Conservation (phyloP, 1,284 basidiomycete genomes). For the Tausonia pullulans region DNA sequence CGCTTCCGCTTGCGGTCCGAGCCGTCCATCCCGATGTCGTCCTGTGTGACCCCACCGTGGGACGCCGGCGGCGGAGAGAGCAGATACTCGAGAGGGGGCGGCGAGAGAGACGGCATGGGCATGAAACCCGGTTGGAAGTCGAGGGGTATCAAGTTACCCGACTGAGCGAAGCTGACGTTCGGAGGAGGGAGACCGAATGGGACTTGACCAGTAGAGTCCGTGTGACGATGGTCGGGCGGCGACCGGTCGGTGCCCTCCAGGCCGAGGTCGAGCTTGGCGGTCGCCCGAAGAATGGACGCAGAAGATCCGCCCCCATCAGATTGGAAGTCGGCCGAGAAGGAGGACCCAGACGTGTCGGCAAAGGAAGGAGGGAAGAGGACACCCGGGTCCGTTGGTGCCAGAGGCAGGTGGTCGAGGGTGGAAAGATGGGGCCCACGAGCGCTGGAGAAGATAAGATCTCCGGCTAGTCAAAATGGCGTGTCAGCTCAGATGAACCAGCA, state of each 20-base stretch:
- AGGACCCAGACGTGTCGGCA: conserved; percentile 3
- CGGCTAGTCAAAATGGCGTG: background rate
- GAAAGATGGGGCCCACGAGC: background rate
- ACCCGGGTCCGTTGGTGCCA: background rate
- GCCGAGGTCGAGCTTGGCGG: background rate
- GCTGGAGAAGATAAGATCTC: conserved; percentile 10
- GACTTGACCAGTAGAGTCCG: background rate
- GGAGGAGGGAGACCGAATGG: conserved; percentile 1
- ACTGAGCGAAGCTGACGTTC: background rate
- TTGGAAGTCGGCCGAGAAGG: background rate
- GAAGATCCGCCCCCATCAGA: conserved; percentile 1
- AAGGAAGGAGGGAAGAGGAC: background rate
- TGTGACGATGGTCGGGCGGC: too few species aligned
- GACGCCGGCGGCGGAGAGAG: background rate
- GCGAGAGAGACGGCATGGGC: background rate
- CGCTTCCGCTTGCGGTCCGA: conserved; percentile 1
- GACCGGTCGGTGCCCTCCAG: background rate
- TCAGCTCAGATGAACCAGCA: too few species aligned
- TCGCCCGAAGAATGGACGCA: background rate
- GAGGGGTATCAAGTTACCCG: background rate
- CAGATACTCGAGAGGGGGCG: background rate
- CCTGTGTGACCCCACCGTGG: background rate
- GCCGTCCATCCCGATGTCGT: background rate
- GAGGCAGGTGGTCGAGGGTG: conserved; percentile 1
- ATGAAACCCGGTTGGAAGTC: background rate